phyloP scores from a whole-genome alignment of 108 stramenopile genomes.

The Halocafeteria seosinensis region DNA sequence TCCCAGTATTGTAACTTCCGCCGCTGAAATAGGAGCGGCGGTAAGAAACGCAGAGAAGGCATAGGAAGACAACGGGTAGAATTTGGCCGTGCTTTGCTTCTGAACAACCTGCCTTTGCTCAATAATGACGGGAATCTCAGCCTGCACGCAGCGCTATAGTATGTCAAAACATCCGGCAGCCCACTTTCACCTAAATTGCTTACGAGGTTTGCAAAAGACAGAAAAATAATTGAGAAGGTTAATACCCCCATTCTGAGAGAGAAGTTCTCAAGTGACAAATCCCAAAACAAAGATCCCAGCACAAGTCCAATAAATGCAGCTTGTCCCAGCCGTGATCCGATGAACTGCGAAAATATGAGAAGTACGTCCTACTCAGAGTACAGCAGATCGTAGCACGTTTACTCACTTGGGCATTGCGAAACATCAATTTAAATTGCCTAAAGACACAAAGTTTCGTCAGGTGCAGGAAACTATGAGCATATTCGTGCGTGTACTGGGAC shows the following conservation, averaged over 20 bases:
- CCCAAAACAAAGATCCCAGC: constrained; percentile 5
- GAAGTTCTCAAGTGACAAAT: neutral
- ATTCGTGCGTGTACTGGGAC: neutral
- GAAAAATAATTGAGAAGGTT: neutral
- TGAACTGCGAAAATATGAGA: no score
- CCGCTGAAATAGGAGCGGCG: neutral
- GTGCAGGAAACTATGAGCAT: neutral
- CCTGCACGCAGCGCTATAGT: no score
- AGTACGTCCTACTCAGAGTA: no score
- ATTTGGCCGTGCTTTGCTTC: constrained; percentile 61
- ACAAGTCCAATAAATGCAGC: neutral
- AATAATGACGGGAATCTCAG: constrained; percentile 15
- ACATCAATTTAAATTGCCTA: constrained; percentile 1
- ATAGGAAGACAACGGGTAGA: constrained; percentile 49
- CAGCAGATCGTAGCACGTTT: no score
- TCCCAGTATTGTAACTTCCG: neutral
- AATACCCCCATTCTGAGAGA: neutral
- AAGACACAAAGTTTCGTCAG: neutral
- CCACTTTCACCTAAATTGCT: no score
- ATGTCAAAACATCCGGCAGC: no score
- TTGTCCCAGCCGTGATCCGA: neutral
- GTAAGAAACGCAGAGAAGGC: neutral
- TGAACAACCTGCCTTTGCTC: constrained; percentile 48
- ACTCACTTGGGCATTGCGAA: constrained; percentile 3
- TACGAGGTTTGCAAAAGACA: neutral